These are phyloP conservation scores for Selaginella moellendorffii DNA, from an alignment of 75 land plant genomes.

Conservation along the genomic window DNA sequence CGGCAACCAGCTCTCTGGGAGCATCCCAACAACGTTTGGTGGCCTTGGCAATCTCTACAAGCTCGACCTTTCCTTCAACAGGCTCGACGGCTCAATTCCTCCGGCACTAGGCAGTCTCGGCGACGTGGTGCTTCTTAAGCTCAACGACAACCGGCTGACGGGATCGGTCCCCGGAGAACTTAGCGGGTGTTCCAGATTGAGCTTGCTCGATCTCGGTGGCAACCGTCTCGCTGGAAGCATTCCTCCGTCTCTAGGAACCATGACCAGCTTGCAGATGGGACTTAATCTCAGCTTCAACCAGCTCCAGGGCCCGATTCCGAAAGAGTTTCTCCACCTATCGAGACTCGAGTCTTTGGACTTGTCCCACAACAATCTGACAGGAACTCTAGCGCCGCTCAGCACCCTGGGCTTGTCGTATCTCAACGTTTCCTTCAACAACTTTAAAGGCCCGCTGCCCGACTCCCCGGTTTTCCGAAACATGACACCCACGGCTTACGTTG, in stretches of 20 bases:
- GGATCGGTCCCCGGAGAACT: constrained; percentile 46
- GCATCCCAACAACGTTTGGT: constrained; percentile 48
- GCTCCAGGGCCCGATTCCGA: constrained; percentile 34
- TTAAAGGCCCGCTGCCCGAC: background rate
- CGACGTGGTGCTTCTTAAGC: constrained; percentile 36
- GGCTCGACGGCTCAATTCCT: constrained; percentile 30
- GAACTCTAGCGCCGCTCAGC: background rate
- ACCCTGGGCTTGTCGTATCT: background rate
- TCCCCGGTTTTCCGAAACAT: constrained; percentile 1
- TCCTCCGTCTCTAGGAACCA: constrained; percentile 41
- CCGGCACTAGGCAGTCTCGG: constrained; percentile 42
- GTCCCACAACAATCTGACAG: constrained; percentile 42
- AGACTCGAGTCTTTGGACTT: constrained; percentile 26
- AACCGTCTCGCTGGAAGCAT: constrained; percentile 43
- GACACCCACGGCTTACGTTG: background rate
- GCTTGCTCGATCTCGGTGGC: constrained; percentile 48
- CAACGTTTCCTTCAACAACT: constrained; percentile 7
- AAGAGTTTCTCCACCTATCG: constrained; percentile 31
- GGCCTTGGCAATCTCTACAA: constrained; percentile 6
- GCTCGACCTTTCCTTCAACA: constrained; percentile 38
- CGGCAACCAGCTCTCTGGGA: constrained; percentile 51
- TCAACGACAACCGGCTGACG: constrained; percentile 31
- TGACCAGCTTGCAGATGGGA: constrained; percentile 39
- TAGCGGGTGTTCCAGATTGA: constrained; percentile 26
- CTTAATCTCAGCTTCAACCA: constrained; percentile 64